phyloP scores from a whole-genome alignment of 306 rosid species.

The Cyamopsis tetragonoloba region DNA sequence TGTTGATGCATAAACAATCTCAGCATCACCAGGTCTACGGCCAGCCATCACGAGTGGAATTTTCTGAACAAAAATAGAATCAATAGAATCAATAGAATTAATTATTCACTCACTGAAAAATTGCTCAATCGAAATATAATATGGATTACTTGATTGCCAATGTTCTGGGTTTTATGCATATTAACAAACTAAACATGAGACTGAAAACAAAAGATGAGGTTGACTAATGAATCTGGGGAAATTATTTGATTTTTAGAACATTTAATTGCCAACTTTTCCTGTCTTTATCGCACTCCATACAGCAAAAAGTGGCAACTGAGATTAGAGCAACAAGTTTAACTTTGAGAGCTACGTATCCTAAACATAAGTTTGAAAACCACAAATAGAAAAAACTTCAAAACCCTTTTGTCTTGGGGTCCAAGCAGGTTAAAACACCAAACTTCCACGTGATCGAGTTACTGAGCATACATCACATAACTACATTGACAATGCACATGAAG shows the following conservation, averaged over 20 bases:
- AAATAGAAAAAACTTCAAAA: not conserved
- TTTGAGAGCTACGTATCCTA: not conserved
- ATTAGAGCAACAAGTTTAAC: not conserved
- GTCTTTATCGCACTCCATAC: not conserved
- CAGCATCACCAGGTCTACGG: slow-evolving; percentile 93
- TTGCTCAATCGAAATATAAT: not conserved
- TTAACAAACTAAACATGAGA: not conserved
- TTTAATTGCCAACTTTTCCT: not conserved
- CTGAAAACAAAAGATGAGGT: not conserved
- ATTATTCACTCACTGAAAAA: not conserved
- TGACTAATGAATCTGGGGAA: not conserved
- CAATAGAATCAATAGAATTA: not conserved
- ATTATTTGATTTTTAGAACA: not conserved
- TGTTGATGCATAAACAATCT: slow-evolving; percentile 86
- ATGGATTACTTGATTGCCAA: not conserved
- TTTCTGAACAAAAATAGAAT: slow-evolving; percentile 51
- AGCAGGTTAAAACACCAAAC: not conserved
- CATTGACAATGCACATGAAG: not conserved
- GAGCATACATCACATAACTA: not conserved
- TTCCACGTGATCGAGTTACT: not conserved
- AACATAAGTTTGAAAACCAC: not conserved
- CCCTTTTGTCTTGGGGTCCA: not conserved
- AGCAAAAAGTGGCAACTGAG: not conserved
- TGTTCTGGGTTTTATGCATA: not conserved
- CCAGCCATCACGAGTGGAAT: slow-evolving; percentile 75